Base-by-base conservation (phyloP, 805 yeast genomes). In the Teunomyces atbi region DNA sequence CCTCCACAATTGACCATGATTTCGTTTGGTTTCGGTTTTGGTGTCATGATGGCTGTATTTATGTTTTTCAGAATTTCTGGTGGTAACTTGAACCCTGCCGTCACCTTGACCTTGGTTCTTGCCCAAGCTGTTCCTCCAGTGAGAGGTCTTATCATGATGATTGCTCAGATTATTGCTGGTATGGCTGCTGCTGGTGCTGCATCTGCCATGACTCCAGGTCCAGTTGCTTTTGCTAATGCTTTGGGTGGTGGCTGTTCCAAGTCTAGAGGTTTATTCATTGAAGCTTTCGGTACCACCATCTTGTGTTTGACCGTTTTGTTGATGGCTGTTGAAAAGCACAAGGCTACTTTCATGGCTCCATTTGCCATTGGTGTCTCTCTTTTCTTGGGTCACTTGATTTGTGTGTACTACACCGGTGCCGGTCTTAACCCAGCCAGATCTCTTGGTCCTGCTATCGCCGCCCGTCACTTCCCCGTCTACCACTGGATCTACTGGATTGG, bases 401-500 rank as follows among this genome's bases (percentile, higher is more conserved):
- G 86, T 62, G 87, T 89, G 46, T 85, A 77, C 78, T 85, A 79
- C 74, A 86, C 96, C 42, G 96, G 96, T 64, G 95, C 96, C 33
- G 96, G 96, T 64, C 74, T 88, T 61, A 89, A 89, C 77, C 96
- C 96, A 47, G 96, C 96, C 39, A 82, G 96, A 76, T 73, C 88
- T 28, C 78, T 89, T 47, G 96, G 96, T 61, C 95, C 96, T 44
- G 78, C 83, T 63, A 73, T 88, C 50, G 95, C 90, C 49, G 78
- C 79, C 45, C 73, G 66, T 47, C 73, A 79, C 18, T 89, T 89
- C 83, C 95, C 96, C 29, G 64, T 59, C 60, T 89, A 89, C 72
- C 89, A 83, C 76, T 89, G 95, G 96, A 88, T 89, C 54, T 89
- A 89, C 77, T 88, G 95, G 94, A 81, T 89, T 47, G 96, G 96